Percentiles rank a stretch among this genome's conserved stretches.
Conservation (phyloP, 257 asterid genomes). For the Scutellaria barbata region DNA sequence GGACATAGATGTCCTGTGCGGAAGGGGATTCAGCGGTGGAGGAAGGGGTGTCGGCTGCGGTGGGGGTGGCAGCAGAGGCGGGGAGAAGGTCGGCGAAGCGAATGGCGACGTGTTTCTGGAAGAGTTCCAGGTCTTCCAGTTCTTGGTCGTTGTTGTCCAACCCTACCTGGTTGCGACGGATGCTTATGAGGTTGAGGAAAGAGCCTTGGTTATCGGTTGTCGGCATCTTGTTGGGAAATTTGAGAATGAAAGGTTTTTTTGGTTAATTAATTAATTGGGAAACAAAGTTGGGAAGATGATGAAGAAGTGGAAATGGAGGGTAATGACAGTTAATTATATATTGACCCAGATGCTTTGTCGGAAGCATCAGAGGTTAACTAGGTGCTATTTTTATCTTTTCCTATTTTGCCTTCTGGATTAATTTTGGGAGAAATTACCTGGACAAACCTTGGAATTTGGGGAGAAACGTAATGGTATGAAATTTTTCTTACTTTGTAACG, state of each 20-base stretch:
- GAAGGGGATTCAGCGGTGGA: constrained; percentile 38
- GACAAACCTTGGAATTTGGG: too few species aligned
- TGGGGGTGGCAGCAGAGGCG: constrained; percentile 16
- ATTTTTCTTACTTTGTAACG: too few species aligned
- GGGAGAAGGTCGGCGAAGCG: constrained; percentile 73
- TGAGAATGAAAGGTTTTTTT: too few species aligned
- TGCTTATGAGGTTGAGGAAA: constrained; percentile 87
- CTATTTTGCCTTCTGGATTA: too few species aligned
- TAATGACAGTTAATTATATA: too few species aligned
- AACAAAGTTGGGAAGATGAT: background rate
- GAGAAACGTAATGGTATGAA: too few species aligned
- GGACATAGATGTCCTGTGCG: constrained; percentile 12
- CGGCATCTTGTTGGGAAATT: constrained; percentile 60
- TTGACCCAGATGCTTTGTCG: too few species aligned
- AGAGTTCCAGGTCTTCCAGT: constrained; percentile 77
- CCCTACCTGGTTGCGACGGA: constrained; percentile 82
- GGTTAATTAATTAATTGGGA: too few species aligned
- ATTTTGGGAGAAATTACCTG: too few species aligned
- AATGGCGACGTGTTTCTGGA: constrained; percentile 74
- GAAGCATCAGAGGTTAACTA: too few species aligned
- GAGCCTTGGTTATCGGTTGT: constrained; percentile 66
- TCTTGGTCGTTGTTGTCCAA: constrained; percentile 71
- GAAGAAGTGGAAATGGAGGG: too few species aligned
- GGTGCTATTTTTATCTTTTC: too few species aligned
- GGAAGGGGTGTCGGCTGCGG: background rate